Evolutionary conservation across 2,329 filamentous ascomycete species (phyloP), one percentile per base, ranked within the genome.

Genomic region (Dothideomycetes sp.): DNA sequence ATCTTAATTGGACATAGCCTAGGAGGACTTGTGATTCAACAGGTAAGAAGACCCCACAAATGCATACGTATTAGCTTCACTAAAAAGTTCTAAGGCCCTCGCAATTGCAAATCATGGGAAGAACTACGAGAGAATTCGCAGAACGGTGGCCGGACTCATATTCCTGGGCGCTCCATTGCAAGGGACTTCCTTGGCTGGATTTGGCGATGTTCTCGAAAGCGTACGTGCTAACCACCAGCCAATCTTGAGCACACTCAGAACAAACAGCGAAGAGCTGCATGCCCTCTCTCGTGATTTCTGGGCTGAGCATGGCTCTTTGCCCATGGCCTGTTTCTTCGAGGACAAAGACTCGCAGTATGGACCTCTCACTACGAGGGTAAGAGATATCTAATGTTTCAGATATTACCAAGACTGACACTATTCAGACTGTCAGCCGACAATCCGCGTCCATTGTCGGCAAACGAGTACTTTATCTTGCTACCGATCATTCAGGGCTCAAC

Each of bases 1-100:
- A 17, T 33, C 16, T 17, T 33, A 5, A n/a, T 33, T 5, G 31
- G 31, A 5, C 31, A 33, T 17, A 33, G 31, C n/a, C 31, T 33
- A 5, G 31, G 31, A 33, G 31, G 31, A 33, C n/a, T 33, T 5
- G 31, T 33, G 5, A 33, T 33, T 33, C 31, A 33, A n/a, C 31
- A 33, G n/a, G n/a, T n/a, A n/a, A n/a, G n/a, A n/a, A n/a, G n/a
- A n/a, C n/a, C n/a, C n/a, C n/a, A n/a, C n/a, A n/a, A n/a, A n/a
- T n/a, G n/a, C n/a, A n/a, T n/a, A n/a, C n/a, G n/a, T n/a, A n/a
- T n/a, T n/a, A n/a, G n/a, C n/a, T n/a, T n/a, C n/a, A n/a, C n/a
- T n/a, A n/a, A n/a, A n/a, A n/a, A n/a, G n/a, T n/a, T n/a, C n/a
- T n/a, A n/a, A n/a, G n/a, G 31, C 31, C 14, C 31, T 33, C 8